Conservation (phyloP, 345 rosid species). For the Moringa oleifera region DNA sequence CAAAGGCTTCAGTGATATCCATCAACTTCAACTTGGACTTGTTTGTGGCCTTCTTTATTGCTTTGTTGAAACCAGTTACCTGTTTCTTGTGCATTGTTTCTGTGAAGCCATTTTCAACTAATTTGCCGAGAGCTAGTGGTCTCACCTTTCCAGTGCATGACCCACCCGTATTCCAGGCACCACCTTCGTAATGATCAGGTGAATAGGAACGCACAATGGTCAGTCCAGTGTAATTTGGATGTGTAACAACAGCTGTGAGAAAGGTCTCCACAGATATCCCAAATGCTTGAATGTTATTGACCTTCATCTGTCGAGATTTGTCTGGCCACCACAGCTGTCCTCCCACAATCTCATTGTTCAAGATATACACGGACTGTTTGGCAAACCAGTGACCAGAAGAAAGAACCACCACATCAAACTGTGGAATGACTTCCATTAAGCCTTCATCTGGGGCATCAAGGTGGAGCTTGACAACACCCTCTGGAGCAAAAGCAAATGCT, state of each 20-base stretch:
- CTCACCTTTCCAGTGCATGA: constrained; percentile 86
- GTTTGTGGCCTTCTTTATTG: constrained; percentile 32
- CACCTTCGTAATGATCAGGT: constrained; percentile 97
- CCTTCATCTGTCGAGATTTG: constrained; percentile 59
- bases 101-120: constrained; percentile 77
- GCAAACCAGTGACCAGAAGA: constrained; percentile 99
- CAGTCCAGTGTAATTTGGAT: constrained; percentile 77
- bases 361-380: constrained; percentile 79
- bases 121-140: constrained; percentile 54
- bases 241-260: constrained; percentile 54
- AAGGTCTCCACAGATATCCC: constrained; percentile 83
- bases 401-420: constrained; percentile 70
- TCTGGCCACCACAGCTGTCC: constrained; percentile 96
- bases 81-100: constrained; percentile 80
- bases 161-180: constrained; percentile 97
- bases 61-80: constrained; percentile 53
- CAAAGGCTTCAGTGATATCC: constrained; percentile 79
- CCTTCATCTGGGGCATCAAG: constrained; percentile 76
- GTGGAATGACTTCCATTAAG: constrained; percentile 64
- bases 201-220: constrained; percentile 79
- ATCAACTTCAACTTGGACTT: constrained; percentile 62
- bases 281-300: constrained; percentile 80
- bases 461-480: constrained; percentile 74
- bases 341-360: constrained; percentile 82
- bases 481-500: constrained; percentile 60